Base-by-base conservation (phyloP, 345 rosid genomes). In the Gossypium herbaceum region DNA sequence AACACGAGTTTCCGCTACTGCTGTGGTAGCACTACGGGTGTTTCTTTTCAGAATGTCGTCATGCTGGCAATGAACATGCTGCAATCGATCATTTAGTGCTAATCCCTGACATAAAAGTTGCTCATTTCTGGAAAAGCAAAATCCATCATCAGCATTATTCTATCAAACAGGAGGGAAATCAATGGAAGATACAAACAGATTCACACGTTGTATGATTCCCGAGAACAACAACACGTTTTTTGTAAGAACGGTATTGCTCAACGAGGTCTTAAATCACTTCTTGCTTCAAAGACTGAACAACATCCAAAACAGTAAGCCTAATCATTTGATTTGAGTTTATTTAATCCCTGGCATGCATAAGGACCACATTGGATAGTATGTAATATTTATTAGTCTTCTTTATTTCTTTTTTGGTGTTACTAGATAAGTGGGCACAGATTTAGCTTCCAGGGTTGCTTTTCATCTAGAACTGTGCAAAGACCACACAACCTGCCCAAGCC, bases 211-310 rank as follows among this genome's bases (percentile, higher is more conserved):
- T 80, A 75, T 74, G 77, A 76, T 88, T 93, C 82, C 91, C 98
- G 77, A 94, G 91, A 82, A 86, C 84, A 92, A 85, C 74, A 76
- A 88, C 94, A 65, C 93, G 90, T 41, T 86, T 84, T 77, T 90
- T 94, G 83, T 92, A 94, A 73, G 90, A 85, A 59, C 89, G 92
- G 68, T 97, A 93, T 78, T 94, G 99, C 60, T 86, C 93, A 25
- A 91, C 95, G 74, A 94, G 91, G 75, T 94, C 99, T 78, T 90
- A 86, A 68, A 93, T 86, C 73, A 93, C 79, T 77, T 95, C 99
- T 84, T 95, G 86, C 82, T 90, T 93, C 81, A 95, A 56, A 58
- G 86, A 89, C 99, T 95, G 91, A 74, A 85, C 69, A 72, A 39
- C 3, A 64, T 68, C 43, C 10, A 72, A 74, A 78, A 60, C 22